These are phyloP conservation scores for Tuber calosporum DNA, from an alignment of 495 filamentous ascomycete genomes.

Conservation along the genomic window DNA sequence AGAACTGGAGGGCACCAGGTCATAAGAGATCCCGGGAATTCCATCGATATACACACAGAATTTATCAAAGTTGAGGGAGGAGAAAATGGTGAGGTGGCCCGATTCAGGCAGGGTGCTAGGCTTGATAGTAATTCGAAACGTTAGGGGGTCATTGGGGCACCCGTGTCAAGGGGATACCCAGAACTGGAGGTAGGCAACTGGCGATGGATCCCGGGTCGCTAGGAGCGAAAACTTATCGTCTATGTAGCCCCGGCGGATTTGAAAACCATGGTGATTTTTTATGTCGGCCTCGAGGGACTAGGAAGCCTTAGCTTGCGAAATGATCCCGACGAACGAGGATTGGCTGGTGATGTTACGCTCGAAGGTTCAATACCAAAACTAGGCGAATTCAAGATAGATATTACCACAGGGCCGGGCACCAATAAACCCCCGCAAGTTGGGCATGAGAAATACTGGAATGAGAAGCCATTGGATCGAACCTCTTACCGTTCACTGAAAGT, in stretches of 20 bases:
- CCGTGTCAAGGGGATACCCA: conserved; percentile 72
- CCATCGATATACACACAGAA: conserved; percentile 78
- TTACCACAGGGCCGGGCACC: conserved; percentile 60
- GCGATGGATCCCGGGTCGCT: neutral
- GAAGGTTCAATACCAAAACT: conserved; percentile 64
- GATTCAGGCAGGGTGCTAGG: neutral
- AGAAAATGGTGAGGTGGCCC: conserved; percentile 53
- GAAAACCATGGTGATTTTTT: conserved; percentile 73
- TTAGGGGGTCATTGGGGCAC: conserved; percentile 74
- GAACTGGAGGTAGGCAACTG: conserved; percentile 51
- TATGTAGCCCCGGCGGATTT: conserved; percentile 46
- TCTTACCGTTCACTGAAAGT: conserved; percentile 63
- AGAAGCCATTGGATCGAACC: conserved; percentile 68
- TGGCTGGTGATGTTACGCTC: conserved; percentile 66
- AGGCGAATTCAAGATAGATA: conserved; percentile 74
- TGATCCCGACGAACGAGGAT: conserved; percentile 47
- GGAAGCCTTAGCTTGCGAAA: conserved; percentile 31
- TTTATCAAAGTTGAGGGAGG: conserved; percentile 93
- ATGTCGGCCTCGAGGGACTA: conserved; percentile 66
- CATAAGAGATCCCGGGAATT: conserved; percentile 81
- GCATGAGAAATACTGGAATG: conserved; percentile 56
- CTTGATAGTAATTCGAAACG: conserved; percentile 1
- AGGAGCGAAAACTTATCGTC: neutral
- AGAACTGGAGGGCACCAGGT: conserved; percentile 78
- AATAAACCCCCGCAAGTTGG: conserved; percentile 56